Evolutionary conservation across 305 asterid species (phyloP), one percentile per base, ranked within the genome.

Genomic region (Rubia peregrina): DNA sequence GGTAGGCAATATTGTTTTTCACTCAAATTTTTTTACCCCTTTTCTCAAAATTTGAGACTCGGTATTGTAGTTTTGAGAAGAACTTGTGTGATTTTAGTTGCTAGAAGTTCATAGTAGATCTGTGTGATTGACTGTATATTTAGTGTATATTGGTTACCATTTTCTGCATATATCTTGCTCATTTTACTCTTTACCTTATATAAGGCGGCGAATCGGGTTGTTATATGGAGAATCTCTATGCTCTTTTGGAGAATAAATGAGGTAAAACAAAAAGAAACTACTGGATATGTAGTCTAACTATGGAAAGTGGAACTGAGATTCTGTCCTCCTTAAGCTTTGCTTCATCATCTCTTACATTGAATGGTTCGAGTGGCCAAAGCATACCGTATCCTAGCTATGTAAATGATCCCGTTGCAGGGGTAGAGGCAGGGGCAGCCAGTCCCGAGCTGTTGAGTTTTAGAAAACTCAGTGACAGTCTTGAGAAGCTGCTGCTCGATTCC

Each of bases 281-380:
- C 55, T 12, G 6, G 48, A 61, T 44, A 40, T 17, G 6, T 51
- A 51, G 9, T 1, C 22, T 4, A 36, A 48, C 41, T 17, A 89
- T 91, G 97, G 96, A 87, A 71, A 83, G 78, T 17, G 92, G 86
- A 65, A 80, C 77, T 57, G 91, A 89, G 17, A 75, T 72, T 26
- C 82, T 89, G 8, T 82, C 90, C 9, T 81, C 89, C 56, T 74
- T 79, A 77, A 83, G 92, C 77, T 83, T 81, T 62, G 82, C 82
- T 59, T 80, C 92, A 4, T 86, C 96, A n/a, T n/a, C n/a, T 3
- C 74, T 78, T 67, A 61, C 87, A 44, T 86, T 92, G 24, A 85
- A 87, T 24, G 89, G 86, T 43, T 84, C 86, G 21, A 85, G 79
- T 44, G 4, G 64, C 80, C 82, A 69, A 19, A 71, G 72, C 38